phyloP scores from a whole-genome alignment of 1,139 yeast genomes.

The Blastobotrys persicus region DNA sequence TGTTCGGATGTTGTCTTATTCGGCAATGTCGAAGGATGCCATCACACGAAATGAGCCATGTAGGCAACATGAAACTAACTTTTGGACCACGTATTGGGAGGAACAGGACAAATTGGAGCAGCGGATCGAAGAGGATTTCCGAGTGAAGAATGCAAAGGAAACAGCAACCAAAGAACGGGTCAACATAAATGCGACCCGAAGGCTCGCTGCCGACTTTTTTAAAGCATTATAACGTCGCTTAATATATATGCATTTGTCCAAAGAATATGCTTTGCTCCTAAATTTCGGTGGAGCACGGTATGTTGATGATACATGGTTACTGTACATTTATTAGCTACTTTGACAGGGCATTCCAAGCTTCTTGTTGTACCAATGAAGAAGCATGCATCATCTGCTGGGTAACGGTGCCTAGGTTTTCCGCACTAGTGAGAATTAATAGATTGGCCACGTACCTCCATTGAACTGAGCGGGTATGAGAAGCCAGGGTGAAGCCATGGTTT shows the following conservation, averaged over 20 bases:
- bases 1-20: background rate
- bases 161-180: conserved; percentile 2
- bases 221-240: background rate
- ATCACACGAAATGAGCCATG: background rate
- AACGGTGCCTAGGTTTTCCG: background rate
- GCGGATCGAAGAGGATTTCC: background rate
- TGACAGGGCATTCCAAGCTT: conserved; percentile 4
- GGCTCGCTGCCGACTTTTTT: conserved; percentile 3
- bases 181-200: background rate
- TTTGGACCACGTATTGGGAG: conserved; percentile 4
- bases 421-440: background rate
- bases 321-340: background rate
- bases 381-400: background rate
- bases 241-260: background rate
- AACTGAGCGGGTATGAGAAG: background rate
- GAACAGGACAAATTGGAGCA: background rate
- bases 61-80: conserved; percentile 11
- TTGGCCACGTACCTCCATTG: conserved; percentile 6
- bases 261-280: background rate
- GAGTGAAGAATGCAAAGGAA: conserved; percentile 1
- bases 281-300: too few relatives aligned
- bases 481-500: conserved; percentile 1
- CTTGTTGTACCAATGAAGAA: background rate
- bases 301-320: background rate
- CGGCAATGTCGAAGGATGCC: conserved; percentile 2